Evolutionary conservation across 1,139 yeast genomes (phyloP).

Genomic region (Sugiyamaella sp.): DNA sequence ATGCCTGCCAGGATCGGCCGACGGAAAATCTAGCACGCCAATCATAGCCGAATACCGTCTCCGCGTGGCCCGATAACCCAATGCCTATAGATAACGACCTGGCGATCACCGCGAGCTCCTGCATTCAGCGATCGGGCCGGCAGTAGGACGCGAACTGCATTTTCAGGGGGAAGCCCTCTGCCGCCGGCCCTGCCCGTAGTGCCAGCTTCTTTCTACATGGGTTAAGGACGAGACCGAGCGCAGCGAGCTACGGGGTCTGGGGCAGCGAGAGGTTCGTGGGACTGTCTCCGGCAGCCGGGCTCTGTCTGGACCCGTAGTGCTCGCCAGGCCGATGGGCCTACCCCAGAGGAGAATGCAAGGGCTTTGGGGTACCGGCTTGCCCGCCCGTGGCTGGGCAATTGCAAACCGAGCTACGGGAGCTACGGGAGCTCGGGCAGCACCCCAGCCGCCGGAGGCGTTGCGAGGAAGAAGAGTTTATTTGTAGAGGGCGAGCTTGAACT

Average conservation of each 20-base stretch:
- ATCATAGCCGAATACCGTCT: not conserved
- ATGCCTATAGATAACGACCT: constrained; percentile 4
- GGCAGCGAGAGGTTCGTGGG: no score
- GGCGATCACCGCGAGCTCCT: not conserved
- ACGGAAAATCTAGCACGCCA: not conserved
- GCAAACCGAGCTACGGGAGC: not conserved
- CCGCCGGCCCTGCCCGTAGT: no score
- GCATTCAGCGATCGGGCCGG: no score
- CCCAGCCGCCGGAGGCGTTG: not conserved
- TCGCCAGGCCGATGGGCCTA: no score
- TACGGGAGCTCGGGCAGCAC: not conserved
- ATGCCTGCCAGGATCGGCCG: not conserved
- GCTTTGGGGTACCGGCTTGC: no score
- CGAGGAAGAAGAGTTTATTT: not conserved
- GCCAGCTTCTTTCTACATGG: no score
- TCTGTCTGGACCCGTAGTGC: no score
- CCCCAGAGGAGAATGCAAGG: no score
- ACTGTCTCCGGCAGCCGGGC: no score
- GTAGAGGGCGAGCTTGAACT: not conserved
- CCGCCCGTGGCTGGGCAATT: no score
- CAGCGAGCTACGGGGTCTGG: constrained; percentile 2
- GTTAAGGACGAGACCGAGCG: not conserved
- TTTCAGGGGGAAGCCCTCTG: no score
- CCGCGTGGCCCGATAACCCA: constrained; percentile 12
- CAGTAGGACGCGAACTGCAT: no score